Evolutionary conservation across 2,329 filamentous ascomycete genomes (phyloP).

Genomic region (Nemania serpens): DNA sequence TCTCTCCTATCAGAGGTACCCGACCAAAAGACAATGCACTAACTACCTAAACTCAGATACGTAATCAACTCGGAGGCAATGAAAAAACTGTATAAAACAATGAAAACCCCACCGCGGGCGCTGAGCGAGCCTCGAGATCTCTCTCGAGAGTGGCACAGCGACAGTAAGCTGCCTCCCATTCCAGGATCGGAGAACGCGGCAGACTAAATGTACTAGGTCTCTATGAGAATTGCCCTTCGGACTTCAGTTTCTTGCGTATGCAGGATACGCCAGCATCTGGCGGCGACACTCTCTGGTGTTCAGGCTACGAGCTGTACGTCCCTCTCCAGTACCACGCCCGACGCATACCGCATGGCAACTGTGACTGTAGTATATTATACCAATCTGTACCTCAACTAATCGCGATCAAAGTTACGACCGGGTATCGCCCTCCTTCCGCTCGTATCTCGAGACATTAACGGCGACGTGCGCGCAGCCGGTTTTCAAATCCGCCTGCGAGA

Average conservation of each 20-base stretch:
- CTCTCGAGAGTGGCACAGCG: constrained; percentile 43
- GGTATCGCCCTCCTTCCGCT: constrained; percentile 51
- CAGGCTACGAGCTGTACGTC: constrained; percentile 45
- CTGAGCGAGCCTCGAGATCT: constrained; percentile 41
- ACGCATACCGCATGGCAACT: neutral
- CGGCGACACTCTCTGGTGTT: constrained; percentile 49
- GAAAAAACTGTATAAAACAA: constrained; percentile 45
- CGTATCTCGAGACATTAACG: constrained; percentile 53
- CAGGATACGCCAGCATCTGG: constrained; percentile 39
- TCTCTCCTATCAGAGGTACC: neutral
- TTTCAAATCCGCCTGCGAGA: constrained; percentile 44
- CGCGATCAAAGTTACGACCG: constrained; percentile 49
- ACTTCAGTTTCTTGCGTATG: constrained; percentile 42
- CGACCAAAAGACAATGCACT: constrained; percentile 9
- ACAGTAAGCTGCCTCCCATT: constrained; percentile 33
- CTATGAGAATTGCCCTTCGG: constrained; percentile 41
- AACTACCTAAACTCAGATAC: constrained; percentile 40
- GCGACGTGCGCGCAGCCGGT: constrained; percentile 49
- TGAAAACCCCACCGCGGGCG: constrained; percentile 38
- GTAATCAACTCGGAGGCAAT: constrained; percentile 44
- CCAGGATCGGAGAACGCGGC: neutral
- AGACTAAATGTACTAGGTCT: constrained; percentile 31
- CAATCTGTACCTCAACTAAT: neutral
- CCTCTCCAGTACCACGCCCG: neutral
- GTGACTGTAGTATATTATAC: neutral